Percentiles rank a stretch among this genome's conserved stretches.
Conservation (phyloP, 148 eudicot species). For the Amaranthus cruentus region DNA sequence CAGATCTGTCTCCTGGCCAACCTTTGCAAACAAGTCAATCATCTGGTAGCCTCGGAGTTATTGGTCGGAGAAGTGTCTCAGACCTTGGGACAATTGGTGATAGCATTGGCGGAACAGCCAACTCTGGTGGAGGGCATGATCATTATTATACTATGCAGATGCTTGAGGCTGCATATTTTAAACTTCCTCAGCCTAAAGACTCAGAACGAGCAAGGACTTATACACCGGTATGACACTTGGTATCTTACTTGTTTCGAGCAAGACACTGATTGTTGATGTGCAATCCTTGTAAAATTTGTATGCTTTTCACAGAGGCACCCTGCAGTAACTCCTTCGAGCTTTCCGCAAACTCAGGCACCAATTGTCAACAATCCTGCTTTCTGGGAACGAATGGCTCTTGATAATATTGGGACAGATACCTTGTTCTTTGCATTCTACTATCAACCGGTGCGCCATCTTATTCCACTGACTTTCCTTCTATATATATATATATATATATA, state of each 20-base stretch:
- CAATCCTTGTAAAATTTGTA: neutral
- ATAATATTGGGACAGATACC: constrained; percentile 69
- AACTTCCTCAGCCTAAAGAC: constrained; percentile 91
- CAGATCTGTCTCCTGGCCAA: constrained; percentile 87
- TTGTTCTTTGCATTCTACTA: constrained; percentile 88
- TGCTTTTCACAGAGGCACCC: constrained; percentile 65
- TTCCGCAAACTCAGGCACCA: constrained; percentile 96
- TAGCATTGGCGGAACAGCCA: constrained; percentile 59
- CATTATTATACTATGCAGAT: constrained; percentile 65
- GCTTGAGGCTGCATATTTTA: constrained; percentile 83
- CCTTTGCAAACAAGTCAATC: constrained; percentile 72
- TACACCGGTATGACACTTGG: constrained; percentile 58
- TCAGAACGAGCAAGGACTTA: constrained; percentile 88
- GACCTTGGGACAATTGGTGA: constrained; percentile 95
- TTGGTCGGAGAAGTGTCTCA: constrained; percentile 88
- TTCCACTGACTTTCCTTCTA: neutral
- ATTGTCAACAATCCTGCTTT: constrained; percentile 90
- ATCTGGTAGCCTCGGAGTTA: constrained; percentile 78
- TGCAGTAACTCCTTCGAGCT: constrained; percentile 77
- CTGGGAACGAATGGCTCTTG: constrained; percentile 91
- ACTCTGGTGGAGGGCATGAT: constrained; percentile 65
- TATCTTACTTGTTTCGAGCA: constrained; percentile 8
- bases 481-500: no score
- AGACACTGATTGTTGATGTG: constrained; percentile 6
- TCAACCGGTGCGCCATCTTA: constrained; percentile 53